Conservation (phyloP, 305 asterid species). For the Fraxinus nigra region DNA sequence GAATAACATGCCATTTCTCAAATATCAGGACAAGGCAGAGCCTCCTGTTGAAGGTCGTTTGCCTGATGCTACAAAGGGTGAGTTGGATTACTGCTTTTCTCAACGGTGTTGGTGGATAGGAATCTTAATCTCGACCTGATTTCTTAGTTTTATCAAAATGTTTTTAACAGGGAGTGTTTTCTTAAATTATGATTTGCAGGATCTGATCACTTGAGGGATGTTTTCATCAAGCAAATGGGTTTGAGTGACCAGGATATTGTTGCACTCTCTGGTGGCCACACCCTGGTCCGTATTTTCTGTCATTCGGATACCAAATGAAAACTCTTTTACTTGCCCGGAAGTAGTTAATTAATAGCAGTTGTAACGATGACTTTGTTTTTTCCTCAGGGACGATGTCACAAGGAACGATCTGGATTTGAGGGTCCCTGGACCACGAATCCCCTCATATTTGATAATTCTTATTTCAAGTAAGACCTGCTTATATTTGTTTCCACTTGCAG, state of each 20-base stretch:
- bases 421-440: conserved; percentile 93
- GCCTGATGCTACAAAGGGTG: conserved; percentile 88
- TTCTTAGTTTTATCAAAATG: not conserved
- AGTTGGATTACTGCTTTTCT: conserved; percentile 4
- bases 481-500: not conserved
- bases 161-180: not conserved
- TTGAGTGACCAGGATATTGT: conserved; percentile 76
- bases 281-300: conserved; percentile 51
- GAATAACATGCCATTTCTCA: not conserved
- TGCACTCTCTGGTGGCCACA: conserved; percentile 87
- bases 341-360: not conserved
- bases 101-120: not conserved
- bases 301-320: not conserved
- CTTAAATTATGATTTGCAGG: conserved; percentile 39
- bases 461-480: conserved; percentile 54
- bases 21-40: conserved; percentile 64
- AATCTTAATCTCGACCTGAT: not conserved
- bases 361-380: not conserved
- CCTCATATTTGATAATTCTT: conserved; percentile 75
- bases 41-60: conserved; percentile 92
- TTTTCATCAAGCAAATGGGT: conserved; percentile 79
- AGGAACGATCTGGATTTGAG: conserved; percentile 95
- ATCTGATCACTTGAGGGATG: conserved; percentile 78
- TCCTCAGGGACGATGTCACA: conserved; percentile 83
- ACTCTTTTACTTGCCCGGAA: not conserved